A percentile compares a stretch with the other conserved stretches of the same genome.
Conservation (phyloP, 805 yeast genomes). For the Kodamaea kakaduensis region DNA sequence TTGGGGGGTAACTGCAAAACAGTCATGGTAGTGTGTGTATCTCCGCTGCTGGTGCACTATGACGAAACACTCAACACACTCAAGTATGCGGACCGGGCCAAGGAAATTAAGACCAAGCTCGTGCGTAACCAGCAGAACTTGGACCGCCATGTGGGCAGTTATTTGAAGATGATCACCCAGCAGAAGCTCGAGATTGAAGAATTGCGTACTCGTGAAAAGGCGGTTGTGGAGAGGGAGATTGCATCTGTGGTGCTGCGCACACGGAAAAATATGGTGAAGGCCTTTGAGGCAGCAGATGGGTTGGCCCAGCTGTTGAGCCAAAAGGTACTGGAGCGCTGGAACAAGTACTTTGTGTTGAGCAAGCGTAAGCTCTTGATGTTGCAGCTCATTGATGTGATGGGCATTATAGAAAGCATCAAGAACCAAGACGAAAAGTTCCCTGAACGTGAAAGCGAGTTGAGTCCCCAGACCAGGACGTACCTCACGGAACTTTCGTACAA, state of each 20-base stretch:
- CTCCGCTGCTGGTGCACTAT: conserved; percentile 82
- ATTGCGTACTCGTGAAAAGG: conserved; percentile 51
- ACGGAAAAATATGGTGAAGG: conserved; percentile 25
- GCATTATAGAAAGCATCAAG: conserved; percentile 3
- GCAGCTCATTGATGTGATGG: conserved; percentile 38
- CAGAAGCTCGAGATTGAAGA: conserved; percentile 73
- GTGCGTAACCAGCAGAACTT: conserved; percentile 69
- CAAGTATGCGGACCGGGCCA: conserved; percentile 88
- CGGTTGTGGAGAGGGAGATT: conserved; percentile 29
- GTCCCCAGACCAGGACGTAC: not conserved
- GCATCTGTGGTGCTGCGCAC: not conserved
- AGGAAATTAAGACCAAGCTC: conserved; percentile 80
- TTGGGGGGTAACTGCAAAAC: conserved; percentile 94
- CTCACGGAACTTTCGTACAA: conserved; percentile 31
- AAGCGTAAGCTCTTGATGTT: conserved; percentile 44
- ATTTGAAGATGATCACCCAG: conserved; percentile 77
- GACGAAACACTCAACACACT: conserved; percentile 91
- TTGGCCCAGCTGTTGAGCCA: conserved; percentile 39
- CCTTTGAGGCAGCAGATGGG: conserved; percentile 39
- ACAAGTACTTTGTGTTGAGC: conserved; percentile 41
- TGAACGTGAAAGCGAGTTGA: too few species aligned
- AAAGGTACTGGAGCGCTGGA: conserved; percentile 43
- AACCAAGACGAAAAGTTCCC: too few species aligned
- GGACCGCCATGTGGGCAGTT: conserved; percentile 81
- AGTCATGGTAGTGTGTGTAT: conserved; percentile 91